phyloP scores from a whole-genome alignment of 257 asterid species.

The Solanum rostratum region DNA sequence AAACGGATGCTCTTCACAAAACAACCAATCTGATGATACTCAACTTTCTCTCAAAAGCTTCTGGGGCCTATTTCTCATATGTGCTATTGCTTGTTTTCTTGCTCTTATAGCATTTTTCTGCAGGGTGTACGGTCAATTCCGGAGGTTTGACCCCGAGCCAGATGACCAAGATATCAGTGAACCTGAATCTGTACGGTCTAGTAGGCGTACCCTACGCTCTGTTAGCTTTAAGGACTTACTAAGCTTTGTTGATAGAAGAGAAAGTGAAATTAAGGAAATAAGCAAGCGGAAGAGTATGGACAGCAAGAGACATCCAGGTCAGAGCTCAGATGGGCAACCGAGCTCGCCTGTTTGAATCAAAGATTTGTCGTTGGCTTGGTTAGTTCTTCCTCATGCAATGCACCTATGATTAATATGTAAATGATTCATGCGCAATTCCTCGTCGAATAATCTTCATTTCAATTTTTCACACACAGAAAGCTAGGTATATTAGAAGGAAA shows the following conservation, averaged over 20 bases:
- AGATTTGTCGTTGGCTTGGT: neutral
- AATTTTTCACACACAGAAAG: neutral
- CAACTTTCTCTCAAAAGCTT: conserved; percentile 81
- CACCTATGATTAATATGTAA: neutral
- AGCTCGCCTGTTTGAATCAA: conserved; percentile 9
- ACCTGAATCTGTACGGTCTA: conserved; percentile 17
- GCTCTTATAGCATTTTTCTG: conserved; percentile 40
- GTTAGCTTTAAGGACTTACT: conserved; percentile 56
- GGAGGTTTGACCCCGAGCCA: conserved; percentile 30
- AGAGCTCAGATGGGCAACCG: conserved; percentile 27
- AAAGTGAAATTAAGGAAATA: conserved; percentile 58
- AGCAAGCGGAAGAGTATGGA: conserved; percentile 35
- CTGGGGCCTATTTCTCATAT: conserved; percentile 86
- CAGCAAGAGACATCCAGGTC: conserved; percentile 22
- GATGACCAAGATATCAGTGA: conserved; percentile 28
- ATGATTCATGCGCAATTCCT: neutral
- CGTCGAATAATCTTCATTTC: neutral
- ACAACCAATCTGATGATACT: conserved; percentile 27
- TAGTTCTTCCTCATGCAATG: neutral
- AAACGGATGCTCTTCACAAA: conserved; percentile 37
- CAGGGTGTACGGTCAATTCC: conserved; percentile 54
- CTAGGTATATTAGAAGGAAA: neutral
- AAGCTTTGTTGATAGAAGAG: conserved; percentile 61
- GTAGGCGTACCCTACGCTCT: conserved; percentile 18
- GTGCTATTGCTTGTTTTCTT: conserved; percentile 48